Percentiles rank a stretch among this genome's conserved stretches.
Evolutionary conservation across 176 grass and related monocot species (phyloP).

Genomic region (Phyllostachys edulis): DNA sequence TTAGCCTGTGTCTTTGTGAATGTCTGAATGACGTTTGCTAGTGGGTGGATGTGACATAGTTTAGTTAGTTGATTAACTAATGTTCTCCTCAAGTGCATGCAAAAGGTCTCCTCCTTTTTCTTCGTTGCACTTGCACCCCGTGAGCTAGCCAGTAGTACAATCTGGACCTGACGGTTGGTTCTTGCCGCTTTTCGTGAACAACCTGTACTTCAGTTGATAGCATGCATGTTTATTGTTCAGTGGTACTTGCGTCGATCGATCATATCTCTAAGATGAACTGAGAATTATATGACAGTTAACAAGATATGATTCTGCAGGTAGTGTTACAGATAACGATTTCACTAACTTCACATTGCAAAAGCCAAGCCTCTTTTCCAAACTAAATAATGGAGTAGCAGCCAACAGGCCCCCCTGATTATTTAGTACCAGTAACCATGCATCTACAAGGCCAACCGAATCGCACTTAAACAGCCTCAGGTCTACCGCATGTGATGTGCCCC

Average conservation of each 20-base stretch:
- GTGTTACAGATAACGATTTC: slow-evolving; percentile 12
- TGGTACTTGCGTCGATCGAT: not conserved
- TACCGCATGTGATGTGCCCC: slow-evolving; percentile 44
- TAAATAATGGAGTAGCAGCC: not conserved
- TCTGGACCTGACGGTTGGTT: slow-evolving; percentile 24
- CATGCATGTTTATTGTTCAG: not conserved
- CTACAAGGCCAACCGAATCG: slow-evolving; percentile 28
- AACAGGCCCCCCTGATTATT: slow-evolving; percentile 18
- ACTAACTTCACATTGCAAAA: slow-evolving; percentile 22
- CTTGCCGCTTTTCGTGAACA: slow-evolving; percentile 21
- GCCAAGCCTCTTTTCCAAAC: not conserved
- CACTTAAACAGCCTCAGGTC: slow-evolving; percentile 9
- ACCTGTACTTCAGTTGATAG: slow-evolving; percentile 16
- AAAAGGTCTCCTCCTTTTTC: slow-evolving; percentile 34
- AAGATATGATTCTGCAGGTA: slow-evolving; percentile 37
- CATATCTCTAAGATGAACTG: not conserved
- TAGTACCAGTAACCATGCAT: slow-evolving; percentile 14
- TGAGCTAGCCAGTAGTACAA: slow-evolving; percentile 31
- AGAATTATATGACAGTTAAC: slow-evolving; percentile 9
- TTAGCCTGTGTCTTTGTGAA: not conserved
- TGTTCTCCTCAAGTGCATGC: slow-evolving; percentile 9
- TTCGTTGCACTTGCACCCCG: not conserved
- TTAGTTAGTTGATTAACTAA: not conserved
- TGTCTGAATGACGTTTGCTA: slow-evolving; percentile 2
- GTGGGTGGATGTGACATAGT: slow-evolving; percentile 36